A percentile compares a stretch with the other conserved stretches of the same genome.
Evolutionary conservation across 345 rosid genomes (phyloP).

Genomic region (Raphanus sativus): DNA sequence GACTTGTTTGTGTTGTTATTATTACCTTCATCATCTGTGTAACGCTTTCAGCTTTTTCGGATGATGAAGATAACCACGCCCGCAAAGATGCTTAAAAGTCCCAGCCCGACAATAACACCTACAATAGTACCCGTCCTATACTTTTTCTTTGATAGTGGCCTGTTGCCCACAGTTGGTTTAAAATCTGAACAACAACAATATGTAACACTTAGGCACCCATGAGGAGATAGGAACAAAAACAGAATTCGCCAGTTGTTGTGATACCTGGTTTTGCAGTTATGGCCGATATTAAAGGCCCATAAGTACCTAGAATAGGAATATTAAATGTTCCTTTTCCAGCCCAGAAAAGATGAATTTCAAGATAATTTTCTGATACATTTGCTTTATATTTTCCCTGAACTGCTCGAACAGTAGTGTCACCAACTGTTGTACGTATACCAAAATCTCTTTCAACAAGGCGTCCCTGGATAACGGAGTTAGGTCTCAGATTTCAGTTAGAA

Average conservation of each 20-base stretch:
- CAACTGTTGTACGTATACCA: conserved; percentile 14
- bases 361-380: conserved; percentile 35
- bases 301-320: conserved; percentile 35
- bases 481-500: conserved; percentile 4
- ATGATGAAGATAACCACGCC: conserved; percentile 36
- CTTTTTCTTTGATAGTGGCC: background rate
- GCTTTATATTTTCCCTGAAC: conserved; percentile 19
- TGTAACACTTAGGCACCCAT: background rate
- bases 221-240: background rate
- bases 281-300: conserved; percentile 45
- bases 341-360: conserved; percentile 42
- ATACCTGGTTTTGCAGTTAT: conserved; percentile 64
- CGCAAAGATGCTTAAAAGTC: conserved; percentile 36
- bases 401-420: conserved; percentile 28
- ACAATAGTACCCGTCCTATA: background rate
- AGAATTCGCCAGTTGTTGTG: background rate
- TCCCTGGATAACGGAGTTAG: conserved; percentile 31
- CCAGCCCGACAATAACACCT: background rate
- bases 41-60: conserved; percentile 37
- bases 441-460: conserved; percentile 36
- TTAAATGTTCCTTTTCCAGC: conserved; percentile 38
- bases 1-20: conserved; percentile 1
- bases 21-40: conserved; percentile 57
- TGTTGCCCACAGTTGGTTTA: background rate
- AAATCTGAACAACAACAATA: background rate